phyloP scores from a whole-genome alignment of 2,329 filamentous ascomycete species.

The Colletotrichum sp. region DNA sequence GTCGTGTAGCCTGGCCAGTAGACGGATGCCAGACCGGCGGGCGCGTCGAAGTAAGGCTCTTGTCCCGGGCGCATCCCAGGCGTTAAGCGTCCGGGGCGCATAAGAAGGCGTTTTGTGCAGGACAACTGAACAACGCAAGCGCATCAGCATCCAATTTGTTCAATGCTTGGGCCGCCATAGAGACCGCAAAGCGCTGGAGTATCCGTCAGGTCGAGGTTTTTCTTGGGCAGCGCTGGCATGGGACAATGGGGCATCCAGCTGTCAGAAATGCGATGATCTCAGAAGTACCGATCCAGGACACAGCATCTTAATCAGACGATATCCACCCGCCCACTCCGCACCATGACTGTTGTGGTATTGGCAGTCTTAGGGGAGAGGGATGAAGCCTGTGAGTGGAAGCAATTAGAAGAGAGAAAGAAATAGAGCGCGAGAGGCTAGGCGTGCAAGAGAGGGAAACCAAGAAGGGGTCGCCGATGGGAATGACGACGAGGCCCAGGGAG shows the following conservation, averaged over 20 bases:
- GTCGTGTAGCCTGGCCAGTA: not conserved
- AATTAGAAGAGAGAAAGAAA: not conserved
- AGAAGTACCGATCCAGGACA: constrained; percentile 15
- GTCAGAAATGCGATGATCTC: constrained; percentile 9
- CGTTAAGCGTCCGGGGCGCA: not conserved
- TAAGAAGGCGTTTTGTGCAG: not conserved
- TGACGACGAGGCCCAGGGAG: not conserved
- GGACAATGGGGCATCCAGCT: not conserved
- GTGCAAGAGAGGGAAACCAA: not conserved
- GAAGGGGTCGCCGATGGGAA: not conserved
- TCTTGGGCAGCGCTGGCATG: not conserved
- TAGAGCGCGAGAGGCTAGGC: not conserved
- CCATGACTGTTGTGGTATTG: not conserved
- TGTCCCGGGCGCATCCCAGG: not conserved
- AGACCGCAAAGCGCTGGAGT: not conserved
- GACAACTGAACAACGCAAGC: not conserved
- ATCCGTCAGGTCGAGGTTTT: not conserved
- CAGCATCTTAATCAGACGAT: constrained; percentile 14
- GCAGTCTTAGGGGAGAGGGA: not conserved
- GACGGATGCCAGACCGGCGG: not conserved
- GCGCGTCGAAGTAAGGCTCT: not conserved
- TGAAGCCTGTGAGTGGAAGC: not conserved
- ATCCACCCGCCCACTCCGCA: constrained; percentile 15
- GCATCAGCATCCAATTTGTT: not conserved
- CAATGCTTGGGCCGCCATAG: not conserved